Evolutionary conservation across 192 early-diverging fungal genomes (phyloP).

Genomic region (Irineochytrium annulatum): DNA sequence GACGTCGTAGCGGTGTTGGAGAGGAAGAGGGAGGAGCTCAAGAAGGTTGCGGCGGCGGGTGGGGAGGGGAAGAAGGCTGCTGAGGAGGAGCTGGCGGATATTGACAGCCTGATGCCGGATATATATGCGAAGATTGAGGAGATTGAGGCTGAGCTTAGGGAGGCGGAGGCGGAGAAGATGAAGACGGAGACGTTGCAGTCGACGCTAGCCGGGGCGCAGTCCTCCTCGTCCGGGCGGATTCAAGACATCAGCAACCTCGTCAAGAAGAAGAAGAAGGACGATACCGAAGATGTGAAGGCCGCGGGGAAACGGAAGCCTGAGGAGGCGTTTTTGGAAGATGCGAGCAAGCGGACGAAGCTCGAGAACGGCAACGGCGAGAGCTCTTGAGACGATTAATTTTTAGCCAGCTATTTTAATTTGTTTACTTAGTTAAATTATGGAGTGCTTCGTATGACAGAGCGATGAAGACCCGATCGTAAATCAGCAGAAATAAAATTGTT

Average conservation of each 20-base stretch:
- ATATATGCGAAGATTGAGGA: slow-evolving; percentile 59
- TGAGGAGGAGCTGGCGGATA: slow-evolving; percentile 54
- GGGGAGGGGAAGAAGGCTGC: slow-evolving; percentile 28
- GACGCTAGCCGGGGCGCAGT: not conserved
- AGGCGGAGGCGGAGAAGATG: not conserved
- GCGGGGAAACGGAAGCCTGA: not conserved
- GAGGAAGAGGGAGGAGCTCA: slow-evolving; percentile 43
- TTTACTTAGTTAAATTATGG: too few relatives aligned
- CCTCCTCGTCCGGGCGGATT: not conserved
- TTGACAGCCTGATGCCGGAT: slow-evolving; percentile 58
- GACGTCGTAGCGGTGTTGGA: slow-evolving; percentile 54
- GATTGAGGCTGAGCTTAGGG: not conserved
- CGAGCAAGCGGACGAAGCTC: too few relatives aligned
- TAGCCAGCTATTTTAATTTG: too few relatives aligned
- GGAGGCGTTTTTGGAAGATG: too few relatives aligned
- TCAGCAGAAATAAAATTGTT: too few relatives aligned
- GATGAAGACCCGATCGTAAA: too few relatives aligned
- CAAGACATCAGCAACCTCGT: not conserved
- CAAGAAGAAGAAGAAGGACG: not conserved
- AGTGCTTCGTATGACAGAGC: too few relatives aligned
- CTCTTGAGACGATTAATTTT: too few relatives aligned
- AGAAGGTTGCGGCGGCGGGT: slow-evolving; percentile 39
- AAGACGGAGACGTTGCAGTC: not conserved
- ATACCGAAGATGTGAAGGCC: not conserved
- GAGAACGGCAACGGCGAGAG: too few relatives aligned